A percentile compares a stretch with the other conserved stretches of the same genome.
Evolutionary conservation across 306 rosid genomes (phyloP).

Genomic region (Quercus gilva): DNA sequence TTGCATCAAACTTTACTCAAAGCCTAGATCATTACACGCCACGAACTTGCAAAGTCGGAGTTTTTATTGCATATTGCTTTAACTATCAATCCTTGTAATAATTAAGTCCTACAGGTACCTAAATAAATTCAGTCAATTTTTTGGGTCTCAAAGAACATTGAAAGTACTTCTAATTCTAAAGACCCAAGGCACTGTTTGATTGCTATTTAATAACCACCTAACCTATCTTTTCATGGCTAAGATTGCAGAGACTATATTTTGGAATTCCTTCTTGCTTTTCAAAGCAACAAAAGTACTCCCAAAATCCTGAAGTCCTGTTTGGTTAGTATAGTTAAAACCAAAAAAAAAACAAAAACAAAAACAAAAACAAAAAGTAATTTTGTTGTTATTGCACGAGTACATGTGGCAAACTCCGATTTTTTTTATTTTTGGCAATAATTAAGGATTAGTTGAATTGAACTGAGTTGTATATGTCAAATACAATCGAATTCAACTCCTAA

Average conservation of each 20-base stretch:
- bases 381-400: too few relatives aligned
- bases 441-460: neutral
- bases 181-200: neutral
- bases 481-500: neutral
- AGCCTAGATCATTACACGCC: neutral
- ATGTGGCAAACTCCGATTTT: too few relatives aligned
- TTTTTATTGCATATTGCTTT: neutral
- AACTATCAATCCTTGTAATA: neutral
- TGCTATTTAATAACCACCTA: neutral
- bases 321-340: neutral
- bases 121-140: too few relatives aligned
- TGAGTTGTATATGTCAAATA: neutral
- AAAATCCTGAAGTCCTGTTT: neutral
- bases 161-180: neutral
- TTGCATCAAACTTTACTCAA: neutral
- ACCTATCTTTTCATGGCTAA: neutral
- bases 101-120: neutral
- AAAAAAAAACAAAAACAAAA: too few relatives aligned
- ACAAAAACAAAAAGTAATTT: too few relatives aligned
- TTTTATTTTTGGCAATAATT: too few relatives aligned
- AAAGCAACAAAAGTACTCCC: neutral
- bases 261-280: neutral
- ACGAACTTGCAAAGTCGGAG: neutral
- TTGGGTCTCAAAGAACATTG: neutral
- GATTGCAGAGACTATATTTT: neutral